Base-by-base conservation (phyloP, 306 rosid genomes). In the Vigna trinervia region DNA sequence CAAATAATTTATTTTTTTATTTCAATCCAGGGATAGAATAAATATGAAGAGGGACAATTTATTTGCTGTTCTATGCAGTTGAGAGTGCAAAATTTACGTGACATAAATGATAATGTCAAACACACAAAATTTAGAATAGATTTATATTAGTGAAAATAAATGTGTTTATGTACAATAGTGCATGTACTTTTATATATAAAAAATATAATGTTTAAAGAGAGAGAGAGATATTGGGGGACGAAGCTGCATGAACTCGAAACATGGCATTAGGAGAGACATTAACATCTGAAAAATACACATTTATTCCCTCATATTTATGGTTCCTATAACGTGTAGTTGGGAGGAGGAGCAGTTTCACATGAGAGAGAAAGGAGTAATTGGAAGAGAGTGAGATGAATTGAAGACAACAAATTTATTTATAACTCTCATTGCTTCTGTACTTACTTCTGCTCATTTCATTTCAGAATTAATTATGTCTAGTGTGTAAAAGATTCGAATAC, bases 381-480 rank as follows among this genome's bases (percentile, higher is more conserved):
- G 56, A 9, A 41, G 81, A 82, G 63, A 62, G 76, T 67, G 63
- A 81, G 69, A 17, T 81, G 36, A 81, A 81, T 68, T 64, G 76
- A 67, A 83, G 87, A 79, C 90, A 85, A 76, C 76, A 86, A 84
- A 83, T 80, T 87, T 78, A 76, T 80, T 87, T 78, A 76, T 80
- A 78, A 82, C 84, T 84, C 85, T 85, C 83, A 69, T 84, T 76
- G 85, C 59, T 48, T 30, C 62, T 87, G 87, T 89, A 85, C 89
- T 86, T 85, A 59, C 74, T 66, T 82, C 84, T 39, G 80, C 61
- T 54, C 75, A 64, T 71, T 79, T 69, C 62, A 72, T 57, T 80
- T 80, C 83, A 83, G 80, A 85, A 83, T 87, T 87, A 69, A 60
- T 59, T 87, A 75, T 86, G 87, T 84, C 84, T 63, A 26, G 82